Conservation (phyloP, 345 rosid genomes). For the Eucalyptus brandiana region DNA sequence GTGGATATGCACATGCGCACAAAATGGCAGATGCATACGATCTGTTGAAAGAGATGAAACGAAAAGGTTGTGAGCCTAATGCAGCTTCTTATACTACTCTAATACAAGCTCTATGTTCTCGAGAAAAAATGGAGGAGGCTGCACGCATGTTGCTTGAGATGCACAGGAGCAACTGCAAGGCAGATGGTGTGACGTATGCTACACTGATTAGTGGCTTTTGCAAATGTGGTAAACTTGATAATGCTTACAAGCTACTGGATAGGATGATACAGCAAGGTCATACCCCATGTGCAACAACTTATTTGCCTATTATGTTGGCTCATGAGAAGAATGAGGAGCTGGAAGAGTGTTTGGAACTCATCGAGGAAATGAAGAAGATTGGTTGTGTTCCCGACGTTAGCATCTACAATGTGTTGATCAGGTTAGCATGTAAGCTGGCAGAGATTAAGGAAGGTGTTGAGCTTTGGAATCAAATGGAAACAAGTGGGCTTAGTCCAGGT, state of each 20-base stretch:
- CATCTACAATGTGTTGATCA: conserved; percentile 52
- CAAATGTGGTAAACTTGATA: conserved; percentile 52
- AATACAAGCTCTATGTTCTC: conserved; percentile 63
- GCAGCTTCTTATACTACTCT: conserved; percentile 56
- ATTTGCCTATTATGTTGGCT: conserved; percentile 65
- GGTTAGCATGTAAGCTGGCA: conserved; percentile 74
- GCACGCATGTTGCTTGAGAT: conserved; percentile 58
- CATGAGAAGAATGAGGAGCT: conserved; percentile 70
- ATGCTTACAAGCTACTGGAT: conserved; percentile 46
- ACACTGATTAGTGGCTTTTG: conserved; percentile 81
- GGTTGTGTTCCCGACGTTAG: conserved; percentile 49
- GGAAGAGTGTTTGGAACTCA: conserved; percentile 56
- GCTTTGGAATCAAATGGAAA: conserved; percentile 75
- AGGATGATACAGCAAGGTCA: conserved; percentile 46
- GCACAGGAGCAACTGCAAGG: conserved; percentile 61
- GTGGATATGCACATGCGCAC: conserved; percentile 53
- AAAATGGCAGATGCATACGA: conserved; percentile 69
- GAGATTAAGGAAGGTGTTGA: conserved; percentile 44
- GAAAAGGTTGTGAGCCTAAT: conserved; percentile 52
- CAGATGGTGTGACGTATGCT: conserved; percentile 62
- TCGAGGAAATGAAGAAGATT: conserved; percentile 40
- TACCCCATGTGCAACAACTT: conserved; percentile 46
- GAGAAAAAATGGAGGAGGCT: conserved; percentile 74
- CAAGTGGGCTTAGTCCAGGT: conserved; percentile 53
- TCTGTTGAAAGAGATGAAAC: conserved; percentile 72